Percentiles rank a stretch among this genome's conserved stretches.
Evolutionary conservation across 23 red algal genomes (phyloP).

Genomic region (Porphyridium purpureum): DNA sequence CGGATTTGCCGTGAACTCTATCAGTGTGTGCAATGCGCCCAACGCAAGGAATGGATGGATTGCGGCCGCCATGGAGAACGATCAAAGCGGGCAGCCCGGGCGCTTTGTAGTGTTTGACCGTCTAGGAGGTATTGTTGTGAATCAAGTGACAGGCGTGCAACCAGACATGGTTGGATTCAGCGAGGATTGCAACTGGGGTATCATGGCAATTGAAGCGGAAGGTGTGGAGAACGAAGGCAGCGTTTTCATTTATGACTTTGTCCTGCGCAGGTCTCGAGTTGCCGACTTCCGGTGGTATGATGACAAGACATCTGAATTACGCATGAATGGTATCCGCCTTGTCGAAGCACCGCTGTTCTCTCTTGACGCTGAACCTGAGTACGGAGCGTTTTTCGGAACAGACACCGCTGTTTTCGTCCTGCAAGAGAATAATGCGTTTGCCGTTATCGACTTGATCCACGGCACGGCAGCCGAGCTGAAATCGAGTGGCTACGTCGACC

Average conservation of each 20-base stretch:
- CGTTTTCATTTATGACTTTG: not conserved
- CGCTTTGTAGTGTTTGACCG: too few species aligned
- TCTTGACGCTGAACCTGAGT: not conserved
- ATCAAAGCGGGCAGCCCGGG: not conserved
- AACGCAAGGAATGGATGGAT: not conserved
- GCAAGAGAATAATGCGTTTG: slow-evolving; percentile 60
- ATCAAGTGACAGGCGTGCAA: too few species aligned
- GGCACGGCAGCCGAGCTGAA: slow-evolving; percentile 30
- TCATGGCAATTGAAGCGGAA: slow-evolving; percentile 33
- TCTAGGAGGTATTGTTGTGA: too few species aligned
- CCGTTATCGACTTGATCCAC: slow-evolving; percentile 41
- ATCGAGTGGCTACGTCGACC: slow-evolving; percentile 33
- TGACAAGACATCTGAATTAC: slow-evolving; percentile 3
- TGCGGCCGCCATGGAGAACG: slow-evolving; percentile 1
- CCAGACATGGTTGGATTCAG: slow-evolving; percentile 23
- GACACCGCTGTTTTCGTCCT: slow-evolving; percentile 34
- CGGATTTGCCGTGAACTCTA: not conserved
- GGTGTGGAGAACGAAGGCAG: slow-evolving; percentile 24
- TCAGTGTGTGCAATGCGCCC: not conserved
- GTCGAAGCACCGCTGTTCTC: slow-evolving; percentile 15
- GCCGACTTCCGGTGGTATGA: slow-evolving; percentile 17
- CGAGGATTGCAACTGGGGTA: slow-evolving; percentile 24
- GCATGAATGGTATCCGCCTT: slow-evolving; percentile 22
- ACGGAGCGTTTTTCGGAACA: too few species aligned
- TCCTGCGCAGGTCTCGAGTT: not conserved